Percentiles rank a stretch among this genome's conserved stretches.
Evolutionary conservation across 177 flowering plant genomes (phyloP).

Genomic region (Vitis hybrid): DNA sequence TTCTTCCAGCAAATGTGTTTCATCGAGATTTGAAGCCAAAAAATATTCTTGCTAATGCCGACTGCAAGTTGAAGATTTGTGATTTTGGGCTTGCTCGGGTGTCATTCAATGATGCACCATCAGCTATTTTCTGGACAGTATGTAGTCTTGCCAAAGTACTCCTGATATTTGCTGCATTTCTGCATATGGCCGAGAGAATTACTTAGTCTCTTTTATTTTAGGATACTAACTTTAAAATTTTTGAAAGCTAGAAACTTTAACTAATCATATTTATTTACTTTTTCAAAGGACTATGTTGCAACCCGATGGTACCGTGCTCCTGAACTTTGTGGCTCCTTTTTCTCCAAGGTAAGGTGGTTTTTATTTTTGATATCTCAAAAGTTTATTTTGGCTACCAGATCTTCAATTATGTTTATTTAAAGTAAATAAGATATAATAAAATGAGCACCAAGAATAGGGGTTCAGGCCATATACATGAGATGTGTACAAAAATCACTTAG

Average conservation of each 20-base stretch:
- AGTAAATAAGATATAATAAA: no score
- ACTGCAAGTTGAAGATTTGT: conserved; percentile 82
- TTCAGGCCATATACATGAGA: no score
- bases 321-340: conserved; percentile 76
- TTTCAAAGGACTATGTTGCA: conserved; percentile 70
- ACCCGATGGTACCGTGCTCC: conserved; percentile 89
- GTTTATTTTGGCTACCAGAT: not conserved
- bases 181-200: not conserved
- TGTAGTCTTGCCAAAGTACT: conserved; percentile 17
- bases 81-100: conserved; percentile 90
- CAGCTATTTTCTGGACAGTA: conserved; percentile 89
- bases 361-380: not conserved
- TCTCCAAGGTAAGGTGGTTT: conserved; percentile 61
- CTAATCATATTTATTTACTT: not conserved
- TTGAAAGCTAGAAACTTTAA: not conserved
- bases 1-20: conserved; percentile 67
- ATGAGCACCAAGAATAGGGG: no score
- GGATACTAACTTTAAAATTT: not conserved
- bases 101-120: conserved; percentile 79
- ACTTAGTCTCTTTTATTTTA: not conserved
- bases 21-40: conserved; percentile 84
- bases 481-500: no score
- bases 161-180: conserved; percentile 3
- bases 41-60: conserved; percentile 83
- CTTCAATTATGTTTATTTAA: not conserved